Evolutionary conservation across 106 monocot species (phyloP).

Genomic region (Dioscorea alata): DNA sequence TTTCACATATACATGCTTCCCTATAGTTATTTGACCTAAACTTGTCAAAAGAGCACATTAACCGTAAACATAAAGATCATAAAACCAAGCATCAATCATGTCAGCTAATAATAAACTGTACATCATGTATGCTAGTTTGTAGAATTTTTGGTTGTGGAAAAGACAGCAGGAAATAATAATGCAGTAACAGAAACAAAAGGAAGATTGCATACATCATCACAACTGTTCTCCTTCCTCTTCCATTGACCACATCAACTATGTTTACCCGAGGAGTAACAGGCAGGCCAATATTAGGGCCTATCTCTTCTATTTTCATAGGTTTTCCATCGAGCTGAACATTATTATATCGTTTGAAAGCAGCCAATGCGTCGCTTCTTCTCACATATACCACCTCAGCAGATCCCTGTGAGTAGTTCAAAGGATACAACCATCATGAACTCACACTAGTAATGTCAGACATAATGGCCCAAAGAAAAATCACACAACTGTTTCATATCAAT

Average conservation of each 20-base stretch:
- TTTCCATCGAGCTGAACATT: slow-evolving; percentile 98
- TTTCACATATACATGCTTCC: too few species aligned
- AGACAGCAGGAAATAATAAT: not conserved
- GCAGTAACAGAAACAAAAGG: not conserved
- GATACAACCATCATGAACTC: not conserved
- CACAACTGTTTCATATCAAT: not conserved
- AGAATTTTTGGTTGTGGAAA: not conserved
- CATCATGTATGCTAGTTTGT: not conserved
- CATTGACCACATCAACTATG: slow-evolving; percentile 51
- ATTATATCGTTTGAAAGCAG: slow-evolving; percentile 85
- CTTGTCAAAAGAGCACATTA: not conserved
- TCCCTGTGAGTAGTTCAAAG: slow-evolving; percentile 48
- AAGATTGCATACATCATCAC: slow-evolving; percentile 75
- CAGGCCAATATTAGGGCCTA: slow-evolving; percentile 54
- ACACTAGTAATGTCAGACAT: not conserved
- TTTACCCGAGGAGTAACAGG: slow-evolving; percentile 56
- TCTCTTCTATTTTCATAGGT: slow-evolving; percentile 91
- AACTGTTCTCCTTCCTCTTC: slow-evolving; percentile 75
- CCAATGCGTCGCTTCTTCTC: slow-evolving; percentile 83
- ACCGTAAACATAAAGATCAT: not conserved
- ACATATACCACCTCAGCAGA: slow-evolving; percentile 82
- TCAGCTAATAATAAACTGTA: not conserved
- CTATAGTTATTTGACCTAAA: too few species aligned
- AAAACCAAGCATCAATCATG: too few species aligned
- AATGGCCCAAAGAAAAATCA: not conserved